Evolutionary conservation across 208 protist species (phyloP).

Genomic region (Leishmania lainsoni): DNA sequence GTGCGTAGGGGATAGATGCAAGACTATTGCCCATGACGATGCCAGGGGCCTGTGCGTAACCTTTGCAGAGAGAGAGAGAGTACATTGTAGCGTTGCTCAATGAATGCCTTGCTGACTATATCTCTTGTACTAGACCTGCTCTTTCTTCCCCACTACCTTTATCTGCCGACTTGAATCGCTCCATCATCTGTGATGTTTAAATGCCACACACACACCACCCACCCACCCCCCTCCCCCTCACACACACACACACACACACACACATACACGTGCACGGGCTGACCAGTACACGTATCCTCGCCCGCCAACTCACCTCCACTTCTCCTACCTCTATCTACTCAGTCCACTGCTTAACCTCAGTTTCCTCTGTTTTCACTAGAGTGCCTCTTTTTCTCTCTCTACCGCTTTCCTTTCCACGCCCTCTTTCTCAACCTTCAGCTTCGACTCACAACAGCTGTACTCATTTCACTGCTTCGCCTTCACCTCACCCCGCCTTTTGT

Average conservation of each 20-base stretch:
- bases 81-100: background rate
- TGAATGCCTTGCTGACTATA: background rate
- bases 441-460: too few species aligned
- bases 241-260: background rate
- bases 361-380: background rate
- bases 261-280: background rate
- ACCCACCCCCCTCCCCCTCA: background rate
- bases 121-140: background rate
- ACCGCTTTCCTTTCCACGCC: background rate
- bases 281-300: background rate
- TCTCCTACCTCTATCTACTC: background rate
- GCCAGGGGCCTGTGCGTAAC: background rate
- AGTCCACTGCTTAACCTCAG: background rate
- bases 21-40: background rate
- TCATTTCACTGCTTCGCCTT: background rate
- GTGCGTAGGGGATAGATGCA: background rate
- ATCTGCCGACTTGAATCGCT: background rate
- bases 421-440: background rate
- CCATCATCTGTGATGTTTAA: background rate
- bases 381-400: background rate
- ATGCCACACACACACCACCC: slow-evolving; percentile 1
- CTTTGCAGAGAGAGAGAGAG: background rate
- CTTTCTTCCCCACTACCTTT: too few species aligned
- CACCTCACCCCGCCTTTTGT: background rate
- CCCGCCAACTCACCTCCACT: background rate